Evolutionary conservation across 441 rosid species (phyloP), one percentile per base, ranked within the genome.

Genomic region (Gossypium davidsonii): DNA sequence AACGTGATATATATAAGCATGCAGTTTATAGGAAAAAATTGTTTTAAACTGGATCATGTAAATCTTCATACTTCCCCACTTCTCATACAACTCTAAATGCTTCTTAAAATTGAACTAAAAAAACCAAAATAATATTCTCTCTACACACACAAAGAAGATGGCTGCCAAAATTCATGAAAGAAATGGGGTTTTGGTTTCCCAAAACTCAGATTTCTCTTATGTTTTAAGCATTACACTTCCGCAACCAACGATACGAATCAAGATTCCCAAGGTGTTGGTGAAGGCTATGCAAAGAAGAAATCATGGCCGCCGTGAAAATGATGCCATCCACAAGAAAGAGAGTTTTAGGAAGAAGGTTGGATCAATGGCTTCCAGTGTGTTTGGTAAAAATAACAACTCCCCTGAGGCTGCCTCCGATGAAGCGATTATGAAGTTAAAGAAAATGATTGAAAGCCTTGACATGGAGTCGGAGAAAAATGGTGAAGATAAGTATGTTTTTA

Each of bases 251-350:
- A 63, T 63, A 17, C 4, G 67, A 17, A 37, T 63, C 49, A 63
- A 2, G 49, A 63, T 63, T 15, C 67, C 67, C 6, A 74, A 71
- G 51, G 20, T 53, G n/a, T 15, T 85, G 48, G 74, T 49, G 39
- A 81, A 82, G 79, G 55, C 67, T 71, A 76, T 61, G 55, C 83
- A 74, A 28, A 78, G 67, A 61, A 74, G 73, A 60, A 28, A 39
- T 9, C 37, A 15, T 8, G 4, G 26, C 39, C 0, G 37, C n/a
- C 7, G 5, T 12, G 31, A 12, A 23, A 44, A 20, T 8, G 56
- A 26, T 59, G 9, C 4, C 48, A 31, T 39, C 62, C 0, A 57
- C 0, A 26, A 26, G 15, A 26, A 18, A 6, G 61, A 58, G 56
- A 21, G 57, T 65, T 73, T 78, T 2, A 70, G 74, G 0, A 77